Percentiles rank a stretch among this genome's conserved stretches.
phyloP scores from a whole-genome alignment of 768 basidiomycete genomes.

The Phylloporus scabripes region DNA sequence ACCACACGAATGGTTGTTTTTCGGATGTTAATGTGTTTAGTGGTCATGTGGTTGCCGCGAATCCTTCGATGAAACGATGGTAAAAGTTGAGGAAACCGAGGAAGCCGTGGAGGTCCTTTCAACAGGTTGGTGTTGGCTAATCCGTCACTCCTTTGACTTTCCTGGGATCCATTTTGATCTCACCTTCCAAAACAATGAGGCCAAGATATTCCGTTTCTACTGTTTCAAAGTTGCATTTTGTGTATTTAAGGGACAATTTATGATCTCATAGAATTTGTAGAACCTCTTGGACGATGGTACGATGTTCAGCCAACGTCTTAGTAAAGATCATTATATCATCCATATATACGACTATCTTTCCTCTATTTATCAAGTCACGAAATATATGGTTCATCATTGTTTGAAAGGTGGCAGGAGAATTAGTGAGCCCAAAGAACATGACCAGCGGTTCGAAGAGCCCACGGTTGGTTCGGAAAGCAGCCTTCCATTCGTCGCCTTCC shows the following conservation, averaged over 20 bases:
- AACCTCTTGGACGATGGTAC: too few relatives aligned
- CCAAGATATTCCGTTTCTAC: too few relatives aligned
- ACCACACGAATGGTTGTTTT: too few relatives aligned
- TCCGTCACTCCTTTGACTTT: too few relatives aligned
- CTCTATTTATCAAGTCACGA: background rate
- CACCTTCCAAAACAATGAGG: rapidly evolving
- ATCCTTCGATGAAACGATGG: background rate
- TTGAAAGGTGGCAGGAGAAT: background rate
- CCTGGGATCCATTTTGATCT: background rate
- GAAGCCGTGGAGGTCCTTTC: background rate
- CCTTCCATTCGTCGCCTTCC: background rate
- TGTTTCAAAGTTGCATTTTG: too few relatives aligned
- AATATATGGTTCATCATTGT: background rate
- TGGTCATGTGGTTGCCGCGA: background rate
- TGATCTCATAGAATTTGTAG: too few relatives aligned
- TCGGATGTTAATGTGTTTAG: background rate
- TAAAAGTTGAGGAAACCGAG: background rate
- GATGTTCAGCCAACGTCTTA: too few relatives aligned
- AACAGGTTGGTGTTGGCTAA: too few relatives aligned
- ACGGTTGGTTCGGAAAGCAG: background rate
- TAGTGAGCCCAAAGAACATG: background rate
- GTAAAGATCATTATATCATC: conserved; percentile 19
- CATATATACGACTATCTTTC: background rate
- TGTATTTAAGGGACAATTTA: too few relatives aligned
- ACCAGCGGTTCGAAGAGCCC: background rate